Conservation (phyloP, 257 asterid species). For the Misopates orontium region DNA sequence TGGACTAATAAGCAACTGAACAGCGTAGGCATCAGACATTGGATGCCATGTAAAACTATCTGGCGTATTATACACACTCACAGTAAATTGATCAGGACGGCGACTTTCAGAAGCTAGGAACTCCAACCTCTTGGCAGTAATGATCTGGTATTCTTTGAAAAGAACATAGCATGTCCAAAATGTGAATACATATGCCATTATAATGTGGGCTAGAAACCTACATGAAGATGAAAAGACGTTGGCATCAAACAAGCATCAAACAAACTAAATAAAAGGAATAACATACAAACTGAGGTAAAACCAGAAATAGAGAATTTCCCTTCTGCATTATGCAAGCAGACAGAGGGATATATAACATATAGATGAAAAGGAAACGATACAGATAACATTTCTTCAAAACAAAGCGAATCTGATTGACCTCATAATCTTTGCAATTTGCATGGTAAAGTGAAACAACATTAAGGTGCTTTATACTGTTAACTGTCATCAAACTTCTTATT, state of each 20-base stretch:
- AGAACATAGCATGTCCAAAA: constrained; percentile 79
- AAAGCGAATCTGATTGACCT: not conserved
- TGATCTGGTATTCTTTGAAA: constrained; percentile 65
- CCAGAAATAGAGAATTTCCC: not conserved
- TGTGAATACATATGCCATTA: constrained; percentile 72
- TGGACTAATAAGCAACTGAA: constrained; percentile 9
- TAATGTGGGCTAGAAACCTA: constrained; percentile 77
- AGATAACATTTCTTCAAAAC: not conserved
- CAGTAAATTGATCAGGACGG: constrained; percentile 88
- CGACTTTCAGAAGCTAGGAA: constrained; percentile 78
- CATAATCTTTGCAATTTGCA: constrained; percentile 7
- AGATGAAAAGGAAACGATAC: too few species aligned
- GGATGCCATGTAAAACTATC: not conserved
- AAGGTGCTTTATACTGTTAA: not conserved
- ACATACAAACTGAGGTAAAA: not conserved
- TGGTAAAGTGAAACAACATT: not conserved
- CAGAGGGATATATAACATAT: not conserved
- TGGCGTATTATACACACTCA: constrained; percentile 37
- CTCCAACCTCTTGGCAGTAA: constrained; percentile 62
- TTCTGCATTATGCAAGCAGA: not conserved
- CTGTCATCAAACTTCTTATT: not conserved
- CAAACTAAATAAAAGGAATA: not conserved
- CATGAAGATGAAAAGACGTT: constrained; percentile 12
- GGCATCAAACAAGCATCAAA: not conserved
- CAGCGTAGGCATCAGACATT: not conserved